phyloP scores from a whole-genome alignment of 108 stramenopile genomes.

The Nitzschia inconspicua region DNA sequence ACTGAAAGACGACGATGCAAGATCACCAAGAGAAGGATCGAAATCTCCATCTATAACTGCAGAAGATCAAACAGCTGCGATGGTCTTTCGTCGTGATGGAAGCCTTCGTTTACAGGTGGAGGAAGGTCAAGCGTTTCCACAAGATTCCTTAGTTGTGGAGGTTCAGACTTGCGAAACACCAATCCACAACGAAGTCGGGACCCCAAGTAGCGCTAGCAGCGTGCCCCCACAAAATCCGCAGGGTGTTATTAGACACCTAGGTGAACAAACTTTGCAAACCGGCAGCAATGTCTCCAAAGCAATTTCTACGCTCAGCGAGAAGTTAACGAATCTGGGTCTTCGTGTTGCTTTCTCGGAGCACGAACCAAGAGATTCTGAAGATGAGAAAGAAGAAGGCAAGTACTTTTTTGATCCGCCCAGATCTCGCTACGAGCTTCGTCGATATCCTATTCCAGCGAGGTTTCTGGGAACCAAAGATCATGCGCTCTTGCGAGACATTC shows the following conservation, averaged over 20 bases:
- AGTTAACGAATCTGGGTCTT: neutral
- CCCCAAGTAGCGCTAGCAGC: neutral
- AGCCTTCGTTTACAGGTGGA: constrained; percentile 3
- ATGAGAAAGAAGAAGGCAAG: constrained; percentile 6
- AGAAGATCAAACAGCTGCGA: neutral
- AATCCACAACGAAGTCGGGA: neutral
- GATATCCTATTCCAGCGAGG: constrained; percentile 60
- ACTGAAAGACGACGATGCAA: neutral
- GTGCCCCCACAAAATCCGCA: neutral
- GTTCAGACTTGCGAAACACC: constrained; percentile 7
- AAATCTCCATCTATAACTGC: neutral
- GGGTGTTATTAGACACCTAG: neutral
- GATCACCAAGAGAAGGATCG: neutral
- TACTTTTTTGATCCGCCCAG: constrained; percentile 68
- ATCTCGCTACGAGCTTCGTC: constrained; percentile 66
- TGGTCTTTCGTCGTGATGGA: constrained; percentile 7
- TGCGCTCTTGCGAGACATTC: constrained; percentile 62
- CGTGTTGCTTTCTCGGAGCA: constrained; percentile 1
- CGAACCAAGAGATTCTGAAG: constrained; percentile 4
- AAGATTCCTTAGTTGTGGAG: constrained; percentile 1
- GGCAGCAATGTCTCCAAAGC: constrained; percentile 1
- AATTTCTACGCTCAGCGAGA: constrained; percentile 1
- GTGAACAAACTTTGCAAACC: neutral
- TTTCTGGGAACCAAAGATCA: constrained; percentile 91
- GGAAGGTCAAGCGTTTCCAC: neutral